phyloP scores from a whole-genome alignment of 2,329 filamentous ascomycete genomes.

The Venturia oleaginea region DNA sequence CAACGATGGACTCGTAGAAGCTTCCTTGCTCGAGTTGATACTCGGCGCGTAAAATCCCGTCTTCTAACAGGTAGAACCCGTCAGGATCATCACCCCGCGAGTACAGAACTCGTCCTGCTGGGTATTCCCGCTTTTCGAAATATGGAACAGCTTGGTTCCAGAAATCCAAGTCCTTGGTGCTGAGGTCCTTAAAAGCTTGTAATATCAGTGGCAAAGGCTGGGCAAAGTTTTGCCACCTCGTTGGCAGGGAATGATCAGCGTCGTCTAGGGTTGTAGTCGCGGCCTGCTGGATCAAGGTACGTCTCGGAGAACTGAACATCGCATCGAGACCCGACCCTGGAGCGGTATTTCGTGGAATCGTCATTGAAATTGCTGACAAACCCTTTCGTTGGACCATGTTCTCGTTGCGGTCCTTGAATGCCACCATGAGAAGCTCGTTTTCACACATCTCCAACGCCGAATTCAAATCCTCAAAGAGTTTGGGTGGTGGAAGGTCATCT shows the following conservation, averaged over 20 bases:
- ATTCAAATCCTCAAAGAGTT: slow-evolving; percentile 82
- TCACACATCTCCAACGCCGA: slow-evolving; percentile 90
- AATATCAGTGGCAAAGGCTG: slow-evolving; percentile 87
- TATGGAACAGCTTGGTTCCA: slow-evolving; percentile 76
- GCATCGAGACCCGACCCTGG: background rate
- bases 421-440: slow-evolving; percentile 73
- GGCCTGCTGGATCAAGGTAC: slow-evolving; percentile 66
- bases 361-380: background rate
- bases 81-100: slow-evolving; percentile 62
- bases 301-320: slow-evolving; percentile 62
- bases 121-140: slow-evolving; percentile 61
- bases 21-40: slow-evolving; percentile 85
- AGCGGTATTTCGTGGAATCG: slow-evolving; percentile 1
- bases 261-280: slow-evolving; percentile 67
- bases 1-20: slow-evolving; percentile 85
- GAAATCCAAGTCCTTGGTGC: slow-evolving; percentile 82
- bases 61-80: slow-evolving; percentile 85
- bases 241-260: slow-evolving; percentile 44
- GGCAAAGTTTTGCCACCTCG: slow-evolving; percentile 76
- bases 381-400: slow-evolving; percentile 39
- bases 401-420: slow-evolving; percentile 64
- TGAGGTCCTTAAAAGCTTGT: slow-evolving; percentile 88
- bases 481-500: slow-evolving; percentile 34
- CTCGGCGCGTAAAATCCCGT: slow-evolving; percentile 79
- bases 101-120: slow-evolving; percentile 66